Percentiles rank a stretch among this genome's conserved stretches.
These are phyloP conservation scores for Pugionium dolabratum DNA, from an alignment of 345 rosid species.

Conservation along the genomic window DNA sequence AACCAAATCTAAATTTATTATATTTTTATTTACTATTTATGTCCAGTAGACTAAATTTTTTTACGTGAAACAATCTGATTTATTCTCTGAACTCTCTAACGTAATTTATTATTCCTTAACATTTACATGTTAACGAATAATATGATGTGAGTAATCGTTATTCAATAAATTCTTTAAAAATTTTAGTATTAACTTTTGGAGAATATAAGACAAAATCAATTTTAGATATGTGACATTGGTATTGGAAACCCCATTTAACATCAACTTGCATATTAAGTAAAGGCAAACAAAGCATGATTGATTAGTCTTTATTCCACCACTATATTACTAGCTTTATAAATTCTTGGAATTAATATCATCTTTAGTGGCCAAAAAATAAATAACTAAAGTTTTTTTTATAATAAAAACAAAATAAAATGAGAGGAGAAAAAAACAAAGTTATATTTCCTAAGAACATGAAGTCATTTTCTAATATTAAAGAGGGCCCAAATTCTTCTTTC, in stretches of 20 bases:
- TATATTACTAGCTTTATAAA: constrained; percentile 38
- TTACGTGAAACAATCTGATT: constrained; percentile 9
- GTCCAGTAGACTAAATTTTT: background rate
- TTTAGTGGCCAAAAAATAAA: constrained; percentile 36
- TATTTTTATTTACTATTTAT: constrained; percentile 13
- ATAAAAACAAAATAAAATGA: background rate
- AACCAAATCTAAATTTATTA: constrained; percentile 23
- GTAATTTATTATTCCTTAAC: background rate
- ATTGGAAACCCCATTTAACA: constrained; percentile 24
- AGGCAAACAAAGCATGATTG: constrained; percentile 40
- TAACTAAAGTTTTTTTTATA: constrained; percentile 11
- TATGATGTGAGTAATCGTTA: constrained; percentile 12
- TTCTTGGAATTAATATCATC: constrained; percentile 30
- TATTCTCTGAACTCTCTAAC: constrained; percentile 9
- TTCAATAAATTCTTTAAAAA: background rate
- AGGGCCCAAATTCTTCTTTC: constrained; percentile 45
- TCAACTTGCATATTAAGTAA: constrained; percentile 43
- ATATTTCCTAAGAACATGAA: constrained; percentile 37
- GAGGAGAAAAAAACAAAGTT: constrained; percentile 10
- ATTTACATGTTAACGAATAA: constrained; percentile 19
- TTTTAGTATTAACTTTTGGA: background rate
- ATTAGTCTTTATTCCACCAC: constrained; percentile 46
- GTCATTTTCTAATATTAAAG: constrained; percentile 52
- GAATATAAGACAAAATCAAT: constrained; percentile 33
- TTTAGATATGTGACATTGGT: constrained; percentile 14